Percentiles rank a stretch among this genome's conserved stretches.
Evolutionary conservation across 208 protist genomes (phyloP).

Genomic region (Angomonas ambiguus): DNA sequence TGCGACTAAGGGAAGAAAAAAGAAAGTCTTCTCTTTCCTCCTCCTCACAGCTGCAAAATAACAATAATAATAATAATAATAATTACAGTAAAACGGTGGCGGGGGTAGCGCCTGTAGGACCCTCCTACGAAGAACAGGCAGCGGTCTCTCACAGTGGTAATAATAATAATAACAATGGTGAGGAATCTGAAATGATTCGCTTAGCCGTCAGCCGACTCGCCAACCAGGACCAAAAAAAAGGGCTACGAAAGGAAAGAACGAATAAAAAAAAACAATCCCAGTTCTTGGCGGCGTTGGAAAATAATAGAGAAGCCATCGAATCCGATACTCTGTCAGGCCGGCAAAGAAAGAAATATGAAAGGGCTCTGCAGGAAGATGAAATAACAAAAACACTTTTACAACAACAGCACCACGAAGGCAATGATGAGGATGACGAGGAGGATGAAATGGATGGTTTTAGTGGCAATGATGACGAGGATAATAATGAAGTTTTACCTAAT

Average conservation of each 20-base stretch:
- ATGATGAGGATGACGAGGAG: constrained; percentile 25
- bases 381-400: constrained; percentile 16
- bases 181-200: constrained; percentile 97
- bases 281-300: constrained; percentile 96
- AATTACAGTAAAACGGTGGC: constrained; percentile 54
- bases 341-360: constrained; percentile 55
- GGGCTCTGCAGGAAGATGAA: constrained; percentile 69
- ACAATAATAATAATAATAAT: no score
- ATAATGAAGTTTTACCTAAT: no score
- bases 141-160: constrained; percentile 94
- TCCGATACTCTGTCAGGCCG: constrained; percentile 90
- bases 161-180: constrained; percentile 97
- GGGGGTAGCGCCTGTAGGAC: constrained; percentile 43
- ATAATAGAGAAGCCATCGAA: constrained; percentile 95
- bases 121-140: constrained; percentile 94
- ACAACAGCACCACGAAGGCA: constrained; percentile 21
- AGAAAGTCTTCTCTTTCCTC: no score
- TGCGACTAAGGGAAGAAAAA: constrained; percentile 14
- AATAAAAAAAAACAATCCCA: constrained; percentile 97
- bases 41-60: no score
- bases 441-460: constrained; percentile 9
- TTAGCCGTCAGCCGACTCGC: constrained; percentile 99
- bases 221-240: constrained; percentile 99
- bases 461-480: no score
- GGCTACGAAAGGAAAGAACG: constrained; percentile 97